Base-by-base conservation (phyloP, 257 asterid species). In the Hygrophila difformis region DNA sequence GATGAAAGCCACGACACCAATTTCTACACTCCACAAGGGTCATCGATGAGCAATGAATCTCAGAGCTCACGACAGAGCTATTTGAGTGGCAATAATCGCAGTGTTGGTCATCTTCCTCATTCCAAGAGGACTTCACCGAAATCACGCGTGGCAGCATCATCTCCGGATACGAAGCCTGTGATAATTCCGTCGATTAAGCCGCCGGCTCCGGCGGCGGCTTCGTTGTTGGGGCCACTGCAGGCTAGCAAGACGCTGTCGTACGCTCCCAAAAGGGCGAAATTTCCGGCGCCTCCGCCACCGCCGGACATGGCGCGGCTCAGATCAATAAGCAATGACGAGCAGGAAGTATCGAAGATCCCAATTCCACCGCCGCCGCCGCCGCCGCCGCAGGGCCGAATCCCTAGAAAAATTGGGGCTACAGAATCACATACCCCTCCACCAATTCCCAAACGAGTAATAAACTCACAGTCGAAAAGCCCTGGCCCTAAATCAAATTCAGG, bases 21-120 rank as follows among this genome's bases (percentile, higher is more conserved):
- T 36, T 86, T 82, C 70, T 84, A 86, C 69, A 86, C 96, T 1
- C 94, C 99, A 6, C 99, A 82, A 37, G 92, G 95, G 34, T 91
- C 99, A 1, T 65, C 88, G 14, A 44, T 75, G 56, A 77, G 84
- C 83, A 79, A 72, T 17, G 92, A 72, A 48, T 77, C 84, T 8
- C 79, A 88, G 0, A 9, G 63, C 46, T 77, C 81, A 19, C 79
- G 76, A 10, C 65, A 33, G 54, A 63, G 48, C 44, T 40, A 66
- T 54, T 46, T 21, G 34, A 67, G 49, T 44, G 65, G 66, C 67
- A 57, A n/a, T 26, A 33, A 33, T 33, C 37, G 37, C 12, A 12
- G 8, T 10, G 12, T 9, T 33, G 37, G 29, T 7, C 3, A 3
- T 23, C 47, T 59, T 37, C 84, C 94, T 44, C 77, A 74, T 59